Base-by-base conservation (phyloP, 345 rosid genomes). In the Brassica incana region DNA sequence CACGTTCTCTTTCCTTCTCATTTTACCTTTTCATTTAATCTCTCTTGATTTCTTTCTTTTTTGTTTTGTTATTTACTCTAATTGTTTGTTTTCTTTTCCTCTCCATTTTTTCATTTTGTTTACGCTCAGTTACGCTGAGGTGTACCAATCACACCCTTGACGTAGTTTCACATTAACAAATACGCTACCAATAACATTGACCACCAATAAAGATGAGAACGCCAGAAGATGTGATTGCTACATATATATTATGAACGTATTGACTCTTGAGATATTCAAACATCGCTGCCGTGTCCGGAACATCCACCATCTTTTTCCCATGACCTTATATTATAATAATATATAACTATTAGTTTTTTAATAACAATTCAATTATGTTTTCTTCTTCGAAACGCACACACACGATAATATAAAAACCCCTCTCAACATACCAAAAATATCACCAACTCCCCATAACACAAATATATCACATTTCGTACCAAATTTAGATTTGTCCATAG, bases 261-360 rank as follows among this genome's bases (percentile, higher is more conserved):
- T 75, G 80, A 76, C 80, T 58, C 32, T 10, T 18, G 23, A 1
- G 3, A 69, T 71, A 9, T 80, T 71, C 80, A 80, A 76, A 71
- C 18, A 65, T 71, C 43, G 48, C 50, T 56, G 56, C 16, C 83
- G 83, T 81, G 77, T 59, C 35, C 73, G 29, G 38, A 71, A 61
- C 83, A 71, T 45, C 65, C 40, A 80, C 73, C 67, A 65, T 2
- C 52, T 9, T 64, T 52, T 52, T 48, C 62, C n/a, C 54, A 64
- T 71, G 72, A 80, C 79, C 25, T 52, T 63, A 38, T 69, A 69
- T 50, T 75, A 75, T 75, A 30, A 75, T 80, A 75, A 7, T 29
- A 61, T 52, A 25, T 63, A 1, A 71, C 11, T 4, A 15, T 14
- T 66, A 38, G 58, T 15, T 4, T 18, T 64, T 8, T 38, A 67